Conservation (phyloP, 2,329 filamentous ascomycete genomes). For the Alternaria brassicicola region DNA sequence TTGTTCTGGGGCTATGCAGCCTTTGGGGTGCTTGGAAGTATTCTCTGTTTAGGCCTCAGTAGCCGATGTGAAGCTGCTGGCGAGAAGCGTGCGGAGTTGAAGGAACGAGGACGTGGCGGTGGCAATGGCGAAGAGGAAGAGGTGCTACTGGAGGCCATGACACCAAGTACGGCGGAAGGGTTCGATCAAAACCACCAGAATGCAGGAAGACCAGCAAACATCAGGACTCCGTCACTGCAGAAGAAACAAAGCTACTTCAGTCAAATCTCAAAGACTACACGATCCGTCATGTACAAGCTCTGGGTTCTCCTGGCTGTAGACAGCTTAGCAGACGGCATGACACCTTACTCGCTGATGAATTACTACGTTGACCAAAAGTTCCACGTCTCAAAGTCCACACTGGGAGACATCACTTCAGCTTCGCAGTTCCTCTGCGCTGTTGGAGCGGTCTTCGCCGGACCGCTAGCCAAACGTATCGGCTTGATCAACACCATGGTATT, state of each 20-base stretch:
- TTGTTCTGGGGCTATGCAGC: slow-evolving; percentile 54
- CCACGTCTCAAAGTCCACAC: slow-evolving; percentile 55
- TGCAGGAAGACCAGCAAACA: slow-evolving; percentile 21
- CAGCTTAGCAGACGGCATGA: slow-evolving; percentile 69
- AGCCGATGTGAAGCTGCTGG: slow-evolving; percentile 49
- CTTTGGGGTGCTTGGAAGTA: slow-evolving; percentile 50
- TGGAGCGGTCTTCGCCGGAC: slow-evolving; percentile 63
- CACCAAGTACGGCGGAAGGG: slow-evolving; percentile 38
- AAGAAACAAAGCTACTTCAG: slow-evolving; percentile 51
- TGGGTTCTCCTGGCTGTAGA: slow-evolving; percentile 70
- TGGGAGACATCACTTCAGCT: slow-evolving; percentile 64
- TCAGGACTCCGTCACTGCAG: slow-evolving; percentile 9
- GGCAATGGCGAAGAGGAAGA: slow-evolving; percentile 41
- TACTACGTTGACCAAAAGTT: slow-evolving; percentile 48
- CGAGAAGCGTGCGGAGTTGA: slow-evolving; percentile 35
- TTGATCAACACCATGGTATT: slow-evolving; percentile 63
- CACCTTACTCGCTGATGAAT: slow-evolving; percentile 45
- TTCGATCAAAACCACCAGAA: slow-evolving; percentile 36
- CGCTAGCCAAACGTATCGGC: slow-evolving; percentile 63
- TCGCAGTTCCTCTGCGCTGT: slow-evolving; percentile 58
- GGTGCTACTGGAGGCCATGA: slow-evolving; percentile 42
- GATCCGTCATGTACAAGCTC: slow-evolving; percentile 66
- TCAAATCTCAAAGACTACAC: slow-evolving; percentile 64
- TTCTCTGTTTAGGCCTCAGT: slow-evolving; percentile 49
- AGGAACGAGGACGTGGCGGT: slow-evolving; percentile 23